Evolutionary conservation across 306 rosid species (phyloP), one percentile per base, ranked within the genome.

Genomic region (Erythrophleum fordii): DNA sequence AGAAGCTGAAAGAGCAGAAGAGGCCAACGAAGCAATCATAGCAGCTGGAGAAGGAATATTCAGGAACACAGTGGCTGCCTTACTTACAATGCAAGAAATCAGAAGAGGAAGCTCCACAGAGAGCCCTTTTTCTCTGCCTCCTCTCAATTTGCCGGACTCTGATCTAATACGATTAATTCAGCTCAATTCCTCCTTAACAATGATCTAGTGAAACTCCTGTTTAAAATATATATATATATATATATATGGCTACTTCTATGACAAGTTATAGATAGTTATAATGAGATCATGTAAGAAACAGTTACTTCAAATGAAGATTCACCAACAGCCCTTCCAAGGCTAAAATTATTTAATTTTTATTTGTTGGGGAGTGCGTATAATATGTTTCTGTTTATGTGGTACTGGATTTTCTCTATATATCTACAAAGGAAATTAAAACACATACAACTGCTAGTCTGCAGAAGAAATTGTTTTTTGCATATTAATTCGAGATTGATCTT

Each of bases 91-190:
- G 91, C 85, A 86, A 71, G 86, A 88, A 34, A 93, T 95, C 11
- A 82, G 59, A 46, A 10, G 20, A 69, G 59, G 59, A 17, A 45
- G 75, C 41, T 45, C 97, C 25, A 95, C 99, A 46, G 51, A 87
- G 53, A 85, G 91, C 49, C 90, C 86, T 2, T 95, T 89, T 53
- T 95, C 99, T 81, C 86, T 95, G 74, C 99, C 97, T 76, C 97
- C 99, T 42, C 94, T 95, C 18, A 88, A 79, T 72, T 77, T 91
- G 81, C 87, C 89, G 4, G 97, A 91, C 1, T 80, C 94, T 65
- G 92, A 95, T 45, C 88, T 95, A 77, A 84, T 84, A 41, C 89
- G 65, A 18, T 85, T 90, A 35, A 49, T 92, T 49, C 92, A 89
- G 5, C 92, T 89, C 75, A 89, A 83, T 86, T 85, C 92, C 73